Conservation (phyloP, 2,329 filamentous ascomycete species). For the Neurospora sp. region DNA sequence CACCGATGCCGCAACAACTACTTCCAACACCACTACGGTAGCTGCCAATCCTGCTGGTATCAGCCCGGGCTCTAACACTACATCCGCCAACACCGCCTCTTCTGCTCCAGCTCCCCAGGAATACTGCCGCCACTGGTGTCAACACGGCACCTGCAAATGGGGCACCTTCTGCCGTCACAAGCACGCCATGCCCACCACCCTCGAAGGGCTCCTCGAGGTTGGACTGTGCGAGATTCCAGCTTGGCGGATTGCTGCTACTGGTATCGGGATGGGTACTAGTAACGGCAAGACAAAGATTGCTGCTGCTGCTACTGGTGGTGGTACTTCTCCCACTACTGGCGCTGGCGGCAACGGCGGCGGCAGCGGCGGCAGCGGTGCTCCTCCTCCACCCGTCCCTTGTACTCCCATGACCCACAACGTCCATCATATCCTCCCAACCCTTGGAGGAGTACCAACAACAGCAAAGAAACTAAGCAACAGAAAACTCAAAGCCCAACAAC, state of each 20-base stretch:
- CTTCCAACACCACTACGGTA: neutral
- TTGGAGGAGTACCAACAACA: neutral
- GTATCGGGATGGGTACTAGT: neutral
- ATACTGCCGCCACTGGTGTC: constrained; percentile 40
- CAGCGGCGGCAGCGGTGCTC: neutral
- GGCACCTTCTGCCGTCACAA: constrained; percentile 31
- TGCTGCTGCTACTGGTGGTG: neutral
- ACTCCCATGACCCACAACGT: neutral
- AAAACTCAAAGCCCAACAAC: neutral
- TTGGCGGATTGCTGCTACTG: constrained; percentile 29
- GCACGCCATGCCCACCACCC: constrained; percentile 38
- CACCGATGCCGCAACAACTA: neutral
- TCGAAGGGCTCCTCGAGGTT: constrained; percentile 29
- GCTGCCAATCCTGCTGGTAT: neutral
- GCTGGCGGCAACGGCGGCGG: too few species aligned
- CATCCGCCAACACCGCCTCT: neutral
- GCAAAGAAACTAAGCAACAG: neutral
- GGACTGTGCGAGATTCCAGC: constrained; percentile 32
- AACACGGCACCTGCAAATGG: constrained; percentile 36
- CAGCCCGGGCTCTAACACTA: neutral
- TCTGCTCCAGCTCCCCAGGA: neutral
- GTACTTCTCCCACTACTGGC: too few species aligned
- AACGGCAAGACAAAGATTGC: neutral
- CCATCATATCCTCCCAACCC: neutral
- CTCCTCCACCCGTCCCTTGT: neutral